These are phyloP conservation scores for Excoecaria agallocha DNA, from an alignment of 345 rosid genomes.

Conservation along the genomic window DNA sequence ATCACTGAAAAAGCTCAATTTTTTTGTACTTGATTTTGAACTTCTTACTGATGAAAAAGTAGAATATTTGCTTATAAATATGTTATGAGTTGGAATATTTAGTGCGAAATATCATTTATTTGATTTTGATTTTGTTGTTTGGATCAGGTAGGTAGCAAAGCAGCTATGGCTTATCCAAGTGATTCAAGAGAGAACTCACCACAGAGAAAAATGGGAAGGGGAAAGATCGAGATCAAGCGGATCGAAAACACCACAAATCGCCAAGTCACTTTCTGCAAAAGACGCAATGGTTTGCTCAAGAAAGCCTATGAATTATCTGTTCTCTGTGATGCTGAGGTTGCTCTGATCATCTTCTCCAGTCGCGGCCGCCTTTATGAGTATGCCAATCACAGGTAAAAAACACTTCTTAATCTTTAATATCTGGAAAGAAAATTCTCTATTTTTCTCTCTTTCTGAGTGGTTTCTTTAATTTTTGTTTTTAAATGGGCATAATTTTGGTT, in stretches of 20 bases:
- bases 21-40: not conserved
- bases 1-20: not conserved
- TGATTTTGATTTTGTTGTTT: not conserved
- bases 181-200: constrained; percentile 47
- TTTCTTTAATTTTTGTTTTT: not conserved
- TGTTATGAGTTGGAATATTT: not conserved
- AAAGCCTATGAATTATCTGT: constrained; percentile 95
- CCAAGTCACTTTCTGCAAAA: constrained; percentile 96
- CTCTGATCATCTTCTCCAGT: constrained; percentile 93
- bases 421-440: not conserved
- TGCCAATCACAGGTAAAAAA: constrained; percentile 76
- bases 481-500: constrained; percentile 1
- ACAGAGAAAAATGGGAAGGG: constrained; percentile 81
- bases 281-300: constrained; percentile 91
- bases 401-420: constrained; percentile 19
- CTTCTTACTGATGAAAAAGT: not conserved
- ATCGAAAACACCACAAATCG: constrained; percentile 99
- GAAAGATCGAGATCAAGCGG: constrained; percentile 99
- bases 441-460: no score
- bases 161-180: constrained; percentile 27
- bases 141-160: constrained; percentile 1
- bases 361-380: constrained; percentile 99
- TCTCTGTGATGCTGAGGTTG: constrained; percentile 83
- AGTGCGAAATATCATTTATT: not conserved
- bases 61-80: not conserved